Percentiles rank a stretch among this genome's conserved stretches.
These are phyloP conservation scores for Ustilago cynodontis DNA, from an alignment of 1,284 basidiomycete species.

Conservation along the genomic window DNA sequence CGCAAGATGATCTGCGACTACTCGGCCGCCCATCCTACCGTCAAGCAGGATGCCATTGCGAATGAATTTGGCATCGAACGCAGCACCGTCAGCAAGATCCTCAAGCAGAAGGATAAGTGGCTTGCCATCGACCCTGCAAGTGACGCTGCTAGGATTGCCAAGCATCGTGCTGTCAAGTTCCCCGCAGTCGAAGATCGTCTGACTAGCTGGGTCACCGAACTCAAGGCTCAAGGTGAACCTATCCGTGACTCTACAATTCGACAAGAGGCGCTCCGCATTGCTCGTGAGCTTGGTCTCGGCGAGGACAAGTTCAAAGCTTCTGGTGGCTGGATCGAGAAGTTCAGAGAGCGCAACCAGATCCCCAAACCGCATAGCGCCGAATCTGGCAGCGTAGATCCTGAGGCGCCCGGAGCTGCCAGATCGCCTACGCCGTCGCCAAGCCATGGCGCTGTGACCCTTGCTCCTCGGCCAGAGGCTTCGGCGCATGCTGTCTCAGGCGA, in stretches of 20 bases:
- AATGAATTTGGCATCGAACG: constrained; percentile 82
- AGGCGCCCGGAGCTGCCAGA: not conserved
- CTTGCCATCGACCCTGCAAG: constrained; percentile 73
- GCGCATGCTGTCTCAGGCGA: not conserved
- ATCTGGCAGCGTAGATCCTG: not conserved
- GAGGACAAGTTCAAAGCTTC: constrained; percentile 88
- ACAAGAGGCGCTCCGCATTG: constrained; percentile 79
- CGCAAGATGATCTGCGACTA: constrained; percentile 54
- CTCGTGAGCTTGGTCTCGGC: constrained; percentile 74
- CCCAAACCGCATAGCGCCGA: constrained; percentile 70
- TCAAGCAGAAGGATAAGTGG: constrained; percentile 86
- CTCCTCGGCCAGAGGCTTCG: constrained; percentile 6
- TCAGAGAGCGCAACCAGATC: constrained; percentile 83
- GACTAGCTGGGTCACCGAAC: constrained; percentile 76
- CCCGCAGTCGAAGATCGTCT: constrained; percentile 80
- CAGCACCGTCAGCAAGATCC: constrained; percentile 91
- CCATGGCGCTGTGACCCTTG: constrained; percentile 3
- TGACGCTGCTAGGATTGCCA: constrained; percentile 50
- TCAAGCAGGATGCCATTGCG: constrained; percentile 53
- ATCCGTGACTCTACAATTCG: constrained; percentile 81
- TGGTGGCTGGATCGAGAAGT: constrained; percentile 90
- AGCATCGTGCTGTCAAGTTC: constrained; percentile 72
- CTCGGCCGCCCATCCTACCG: constrained; percentile 29
- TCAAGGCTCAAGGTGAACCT: constrained; percentile 73
- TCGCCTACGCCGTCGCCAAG: constrained; percentile 4